Conservation (phyloP, 1,284 basidiomycete species). For the Cyathus olla region DNA sequence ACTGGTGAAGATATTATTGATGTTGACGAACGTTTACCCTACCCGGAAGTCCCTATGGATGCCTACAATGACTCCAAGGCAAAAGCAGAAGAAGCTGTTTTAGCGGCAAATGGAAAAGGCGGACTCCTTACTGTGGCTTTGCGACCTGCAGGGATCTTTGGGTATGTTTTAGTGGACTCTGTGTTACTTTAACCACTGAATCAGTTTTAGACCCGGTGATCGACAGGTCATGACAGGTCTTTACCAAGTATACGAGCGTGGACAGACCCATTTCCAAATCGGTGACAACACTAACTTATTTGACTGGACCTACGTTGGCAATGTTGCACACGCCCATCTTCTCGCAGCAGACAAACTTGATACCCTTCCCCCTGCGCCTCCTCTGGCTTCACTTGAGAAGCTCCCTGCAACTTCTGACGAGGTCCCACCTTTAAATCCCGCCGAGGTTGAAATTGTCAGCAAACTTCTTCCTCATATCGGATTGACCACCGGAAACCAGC, state of each 20-base stretch:
- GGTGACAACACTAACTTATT: conserved; percentile 95
- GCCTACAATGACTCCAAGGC: conserved; percentile 98
- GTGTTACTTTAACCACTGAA: conserved; percentile 1
- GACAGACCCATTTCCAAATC: conserved; percentile 94
- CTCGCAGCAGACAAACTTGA: conserved; percentile 91
- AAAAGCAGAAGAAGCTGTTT: conserved; percentile 87
- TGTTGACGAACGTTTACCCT: conserved; percentile 89
- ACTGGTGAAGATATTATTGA: conserved; percentile 87
- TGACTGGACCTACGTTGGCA: conserved; percentile 98
- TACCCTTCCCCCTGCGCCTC: conserved; percentile 51
- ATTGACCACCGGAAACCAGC: conserved; percentile 68
- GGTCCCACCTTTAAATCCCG: conserved; percentile 48
- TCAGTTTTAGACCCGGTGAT: conserved; percentile 82
- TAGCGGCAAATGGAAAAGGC: conserved; percentile 87
- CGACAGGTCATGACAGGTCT: conserved; percentile 89
- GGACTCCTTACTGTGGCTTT: conserved; percentile 92
- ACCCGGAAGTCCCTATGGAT: conserved; percentile 85
- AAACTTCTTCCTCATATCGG: conserved; percentile 73
- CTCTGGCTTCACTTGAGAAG: conserved; percentile 46
- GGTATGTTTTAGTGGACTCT: conserved; percentile 58
- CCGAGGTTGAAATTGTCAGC: conserved; percentile 60
- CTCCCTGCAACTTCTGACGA: conserved; percentile 47
- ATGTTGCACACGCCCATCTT: conserved; percentile 95
- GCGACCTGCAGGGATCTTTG: conserved; percentile 97
- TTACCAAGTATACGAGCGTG: conserved; percentile 83